Evolutionary conservation across 208 protist genomes (phyloP).

Genomic region (Strigomonas galati): DNA sequence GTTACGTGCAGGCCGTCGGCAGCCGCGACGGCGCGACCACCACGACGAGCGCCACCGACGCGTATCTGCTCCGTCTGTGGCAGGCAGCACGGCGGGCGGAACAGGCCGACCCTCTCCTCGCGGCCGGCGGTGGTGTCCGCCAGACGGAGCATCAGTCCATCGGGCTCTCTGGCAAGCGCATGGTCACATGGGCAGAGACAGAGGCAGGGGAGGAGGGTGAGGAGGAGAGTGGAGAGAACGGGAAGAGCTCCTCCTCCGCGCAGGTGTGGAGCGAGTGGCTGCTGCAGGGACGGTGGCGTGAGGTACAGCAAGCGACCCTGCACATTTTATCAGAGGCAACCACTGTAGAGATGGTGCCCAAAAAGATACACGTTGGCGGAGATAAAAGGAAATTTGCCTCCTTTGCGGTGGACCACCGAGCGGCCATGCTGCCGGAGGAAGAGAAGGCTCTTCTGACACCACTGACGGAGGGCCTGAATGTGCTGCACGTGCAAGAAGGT

Average conservation of each 20-base stretch:
- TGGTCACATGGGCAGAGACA: background rate
- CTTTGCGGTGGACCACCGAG: too few species aligned
- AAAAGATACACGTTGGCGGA: too few species aligned
- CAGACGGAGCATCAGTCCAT: background rate
- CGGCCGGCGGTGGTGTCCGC: background rate
- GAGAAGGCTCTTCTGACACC: background rate
- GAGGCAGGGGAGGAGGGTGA: too few species aligned
- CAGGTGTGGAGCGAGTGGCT: too few species aligned
- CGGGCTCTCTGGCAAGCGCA: background rate
- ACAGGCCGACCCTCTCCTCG: background rate
- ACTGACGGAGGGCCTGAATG: background rate
- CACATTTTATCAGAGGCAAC: too few species aligned
- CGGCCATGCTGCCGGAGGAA: background rate
- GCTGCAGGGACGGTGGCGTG: background rate
- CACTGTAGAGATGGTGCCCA: too few species aligned
- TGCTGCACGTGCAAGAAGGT: background rate
- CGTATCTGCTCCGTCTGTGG: constrained; percentile 3
- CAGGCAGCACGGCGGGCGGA: constrained; percentile 6
- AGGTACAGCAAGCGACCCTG: too few species aligned
- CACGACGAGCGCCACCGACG: too few species aligned
- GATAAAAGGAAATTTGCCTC: too few species aligned
- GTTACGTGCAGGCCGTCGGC: constrained; percentile 14
- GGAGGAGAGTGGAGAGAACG: too few species aligned
- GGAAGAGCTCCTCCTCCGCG: too few species aligned
- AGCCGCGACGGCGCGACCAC: constrained; percentile 11